phyloP scores from a whole-genome alignment of 1,284 basidiomycete genomes.

The Cutaneotrichosporon sp. region DNA sequence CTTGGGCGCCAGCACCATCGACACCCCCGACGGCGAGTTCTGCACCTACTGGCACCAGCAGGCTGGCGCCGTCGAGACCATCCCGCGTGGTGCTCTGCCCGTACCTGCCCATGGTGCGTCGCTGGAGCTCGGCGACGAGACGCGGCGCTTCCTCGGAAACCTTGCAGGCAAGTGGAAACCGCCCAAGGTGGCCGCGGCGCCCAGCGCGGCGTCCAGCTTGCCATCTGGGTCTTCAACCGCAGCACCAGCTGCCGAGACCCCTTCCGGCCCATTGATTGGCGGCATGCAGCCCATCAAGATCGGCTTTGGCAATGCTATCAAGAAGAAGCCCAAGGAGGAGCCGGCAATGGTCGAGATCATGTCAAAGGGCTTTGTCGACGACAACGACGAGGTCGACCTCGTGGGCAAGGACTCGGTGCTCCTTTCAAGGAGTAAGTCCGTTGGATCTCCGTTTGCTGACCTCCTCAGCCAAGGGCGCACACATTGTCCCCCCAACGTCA shows the following conservation, averaged over 20 bases:
- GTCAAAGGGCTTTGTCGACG: conserved; percentile 38
- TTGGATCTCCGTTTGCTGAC: conserved; percentile 17
- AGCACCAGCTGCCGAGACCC: background rate
- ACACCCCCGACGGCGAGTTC: conserved; percentile 61
- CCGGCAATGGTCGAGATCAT: conserved; percentile 42
- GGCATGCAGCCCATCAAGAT: conserved; percentile 46
- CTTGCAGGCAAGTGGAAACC: conserved; percentile 31
- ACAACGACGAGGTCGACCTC: conserved; percentile 68
- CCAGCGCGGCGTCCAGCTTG: background rate
- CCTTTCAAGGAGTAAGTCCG: conserved; percentile 50
- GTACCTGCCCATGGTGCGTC: conserved; percentile 19
- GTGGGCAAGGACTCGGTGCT: conserved; percentile 55
- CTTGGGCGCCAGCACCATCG: conserved; percentile 44
- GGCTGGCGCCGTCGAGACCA: conserved; percentile 36
- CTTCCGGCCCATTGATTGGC: background rate
- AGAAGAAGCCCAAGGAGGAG: conserved; percentile 35
- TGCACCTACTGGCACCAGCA: conserved; percentile 46
- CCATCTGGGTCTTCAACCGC: background rate
- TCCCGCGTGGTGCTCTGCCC: conserved; percentile 27
- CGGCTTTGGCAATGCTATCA: conserved; percentile 22
- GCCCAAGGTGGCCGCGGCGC: background rate
- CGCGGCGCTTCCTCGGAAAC: conserved; percentile 35
- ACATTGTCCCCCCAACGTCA: conserved; percentile 78
- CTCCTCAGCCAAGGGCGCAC: conserved; percentile 54
- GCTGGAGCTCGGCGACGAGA: conserved; percentile 20